phyloP scores from a whole-genome alignment of 441 rosid species.

The Erodium trifolium region DNA sequence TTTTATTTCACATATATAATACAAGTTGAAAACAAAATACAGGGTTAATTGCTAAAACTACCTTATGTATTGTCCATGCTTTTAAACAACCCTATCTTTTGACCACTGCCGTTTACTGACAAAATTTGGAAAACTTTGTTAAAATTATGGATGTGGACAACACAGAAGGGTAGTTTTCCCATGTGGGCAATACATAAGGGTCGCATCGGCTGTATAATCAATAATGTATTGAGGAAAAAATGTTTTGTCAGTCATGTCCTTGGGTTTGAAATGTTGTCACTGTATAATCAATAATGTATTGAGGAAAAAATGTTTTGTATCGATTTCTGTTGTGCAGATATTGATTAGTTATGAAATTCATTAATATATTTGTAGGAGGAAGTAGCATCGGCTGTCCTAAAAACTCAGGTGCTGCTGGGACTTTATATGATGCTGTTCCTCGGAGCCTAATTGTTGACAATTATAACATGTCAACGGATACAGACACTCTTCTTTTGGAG shows the following conservation, averaged over 20 bases:
- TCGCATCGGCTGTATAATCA: too few relatives aligned
- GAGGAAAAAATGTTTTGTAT: constrained; percentile 4
- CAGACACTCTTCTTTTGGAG: constrained; percentile 91
- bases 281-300: neutral
- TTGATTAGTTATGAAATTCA: constrained; percentile 14
- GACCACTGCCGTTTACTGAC: too few relatives aligned
- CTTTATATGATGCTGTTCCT: constrained; percentile 93
- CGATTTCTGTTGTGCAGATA: neutral
- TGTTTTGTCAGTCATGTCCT: neutral
- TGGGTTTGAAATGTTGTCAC: constrained; percentile 1
- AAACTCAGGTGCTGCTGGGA: constrained; percentile 97
- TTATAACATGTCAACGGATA: constrained; percentile 77
- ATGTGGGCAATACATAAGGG: too few relatives aligned
- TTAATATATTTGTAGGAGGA: constrained; percentile 50
- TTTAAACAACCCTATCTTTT: too few relatives aligned
- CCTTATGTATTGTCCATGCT: too few relatives aligned
- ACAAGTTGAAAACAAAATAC: too few relatives aligned
- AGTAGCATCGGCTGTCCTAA: constrained; percentile 70
- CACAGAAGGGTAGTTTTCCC: too few relatives aligned
- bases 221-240: too few relatives aligned
- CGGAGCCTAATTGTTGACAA: constrained; percentile 83
- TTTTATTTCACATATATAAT: too few relatives aligned
- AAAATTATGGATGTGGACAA: too few relatives aligned
- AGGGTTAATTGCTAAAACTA: too few relatives aligned
- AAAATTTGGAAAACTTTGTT: too few relatives aligned